These are phyloP conservation scores for Paraphoma sp. DNA, from an alignment of 2,329 filamentous ascomycete genomes.

Conservation along the genomic window DNA sequence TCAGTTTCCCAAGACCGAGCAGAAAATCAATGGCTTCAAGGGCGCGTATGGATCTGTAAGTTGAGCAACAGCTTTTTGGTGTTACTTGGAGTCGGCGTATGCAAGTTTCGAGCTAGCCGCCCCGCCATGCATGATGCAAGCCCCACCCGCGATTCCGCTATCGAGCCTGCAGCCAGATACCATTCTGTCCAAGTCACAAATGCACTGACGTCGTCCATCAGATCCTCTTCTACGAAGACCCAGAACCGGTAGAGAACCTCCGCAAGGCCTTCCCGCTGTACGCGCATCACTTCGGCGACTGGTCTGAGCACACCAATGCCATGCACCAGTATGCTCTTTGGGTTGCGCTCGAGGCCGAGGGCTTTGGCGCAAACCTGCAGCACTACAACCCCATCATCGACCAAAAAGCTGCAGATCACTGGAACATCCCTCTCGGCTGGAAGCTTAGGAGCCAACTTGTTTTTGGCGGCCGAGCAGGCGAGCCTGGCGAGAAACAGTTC, in stretches of 20 bases:
- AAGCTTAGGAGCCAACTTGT: constrained; percentile 83
- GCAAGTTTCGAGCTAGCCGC: background rate
- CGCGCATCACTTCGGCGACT: constrained; percentile 79
- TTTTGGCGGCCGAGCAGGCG: constrained; percentile 69
- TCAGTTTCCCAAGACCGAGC: constrained; percentile 62
- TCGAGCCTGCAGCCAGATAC: background rate
- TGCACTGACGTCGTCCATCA: constrained; percentile 35
- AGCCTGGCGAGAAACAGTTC: constrained; percentile 69
- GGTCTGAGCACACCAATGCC: constrained; percentile 77
- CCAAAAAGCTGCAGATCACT: constrained; percentile 70
- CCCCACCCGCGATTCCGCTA: constrained; percentile 12
- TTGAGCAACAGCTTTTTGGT: constrained; percentile 18
- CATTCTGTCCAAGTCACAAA: background rate
- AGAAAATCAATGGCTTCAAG: constrained; percentile 67
- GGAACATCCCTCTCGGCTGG: constrained; percentile 76
- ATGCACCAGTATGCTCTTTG: constrained; percentile 85
- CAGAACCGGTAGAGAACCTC: constrained; percentile 68
- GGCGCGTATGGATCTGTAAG: constrained; percentile 77
- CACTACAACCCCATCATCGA: constrained; percentile 92
- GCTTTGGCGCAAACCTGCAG: constrained; percentile 87
- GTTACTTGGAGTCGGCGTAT: too few relatives aligned
- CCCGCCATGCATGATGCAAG: constrained; percentile 20
- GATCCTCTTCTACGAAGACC: constrained; percentile 88
- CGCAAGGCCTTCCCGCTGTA: constrained; percentile 75
- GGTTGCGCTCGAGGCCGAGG: constrained; percentile 82